A percentile compares a stretch with the other conserved stretches of the same genome.
Conservation (phyloP, 1,139 yeast species). For the Magnusiomyces fungicola region DNA sequence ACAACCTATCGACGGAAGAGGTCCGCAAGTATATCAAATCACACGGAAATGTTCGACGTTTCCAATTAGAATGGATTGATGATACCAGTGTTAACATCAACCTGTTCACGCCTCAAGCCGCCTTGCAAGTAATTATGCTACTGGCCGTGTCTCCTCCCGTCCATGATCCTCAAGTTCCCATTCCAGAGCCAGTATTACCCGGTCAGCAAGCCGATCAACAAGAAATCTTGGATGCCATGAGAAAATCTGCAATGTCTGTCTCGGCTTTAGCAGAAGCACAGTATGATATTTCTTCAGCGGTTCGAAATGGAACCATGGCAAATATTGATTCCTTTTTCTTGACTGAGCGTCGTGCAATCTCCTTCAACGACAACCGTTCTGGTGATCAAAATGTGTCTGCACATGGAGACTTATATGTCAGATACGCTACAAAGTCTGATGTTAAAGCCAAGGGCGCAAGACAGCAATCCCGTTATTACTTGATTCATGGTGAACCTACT, state of each 20-base stretch:
- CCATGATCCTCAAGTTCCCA: not conserved
- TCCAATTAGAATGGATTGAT: slow-evolving; percentile 62
- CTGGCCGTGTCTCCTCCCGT: slow-evolving; percentile 2
- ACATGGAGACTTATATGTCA: not conserved
- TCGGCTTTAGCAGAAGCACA: slow-evolving; percentile 30
- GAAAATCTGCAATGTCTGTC: slow-evolving; percentile 9
- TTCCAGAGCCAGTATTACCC: not conserved
- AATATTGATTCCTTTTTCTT: not conserved
- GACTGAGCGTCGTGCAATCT: slow-evolving; percentile 1
- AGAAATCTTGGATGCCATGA: not conserved
- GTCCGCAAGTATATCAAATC: slow-evolving; percentile 50
- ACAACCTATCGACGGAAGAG: slow-evolving; percentile 57
- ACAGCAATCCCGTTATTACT: slow-evolving; percentile 42
- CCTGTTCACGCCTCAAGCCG: not conserved
- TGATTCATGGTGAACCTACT: slow-evolving; percentile 70
- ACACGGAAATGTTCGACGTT: slow-evolving; percentile 40
- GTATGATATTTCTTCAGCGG: slow-evolving; percentile 20
- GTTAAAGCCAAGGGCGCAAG: not conserved
- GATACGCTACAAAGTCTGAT: slow-evolving; percentile 1
- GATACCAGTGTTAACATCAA: slow-evolving; percentile 38
- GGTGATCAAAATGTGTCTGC: not conserved
- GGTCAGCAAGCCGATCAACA: not conserved
- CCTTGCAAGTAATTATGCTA: not conserved
- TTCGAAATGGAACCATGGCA: not conserved
- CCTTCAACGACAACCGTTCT: not conserved